phyloP scores from a whole-genome alignment of 495 filamentous ascomycete species.

The Baudoinia panamericana region DNA sequence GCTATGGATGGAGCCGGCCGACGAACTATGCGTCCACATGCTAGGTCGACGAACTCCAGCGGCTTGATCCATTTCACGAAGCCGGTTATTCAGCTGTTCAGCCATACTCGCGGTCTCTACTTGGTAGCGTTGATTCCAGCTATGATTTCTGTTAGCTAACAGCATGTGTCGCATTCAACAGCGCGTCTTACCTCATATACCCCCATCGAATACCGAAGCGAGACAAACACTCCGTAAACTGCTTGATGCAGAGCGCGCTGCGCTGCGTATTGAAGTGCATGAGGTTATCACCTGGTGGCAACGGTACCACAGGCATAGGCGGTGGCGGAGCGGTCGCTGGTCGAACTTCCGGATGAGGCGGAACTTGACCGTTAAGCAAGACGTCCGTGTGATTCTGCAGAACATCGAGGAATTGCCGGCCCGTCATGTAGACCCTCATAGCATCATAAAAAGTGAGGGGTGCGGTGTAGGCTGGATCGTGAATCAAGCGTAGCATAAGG shows the following conservation, averaged over 20 bases:
- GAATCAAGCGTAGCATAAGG: slow-evolving; percentile 40
- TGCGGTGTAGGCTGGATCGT: slow-evolving; percentile 32
- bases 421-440: slow-evolving; percentile 57
- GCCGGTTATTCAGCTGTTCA: slow-evolving; percentile 8
- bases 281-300: slow-evolving; percentile 15
- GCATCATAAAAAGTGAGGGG: slow-evolving; percentile 64
- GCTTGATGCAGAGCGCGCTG: slow-evolving; percentile 25
- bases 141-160: slow-evolving; percentile 2
- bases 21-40: slow-evolving; percentile 13
- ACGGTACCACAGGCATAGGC: slow-evolving; percentile 7
- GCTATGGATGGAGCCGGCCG: slow-evolving; percentile 11
- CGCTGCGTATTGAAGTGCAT: slow-evolving; percentile 13
- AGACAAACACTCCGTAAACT: slow-evolving; percentile 25
- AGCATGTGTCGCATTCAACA: background rate
- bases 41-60: slow-evolving; percentile 4
- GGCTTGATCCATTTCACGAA: slow-evolving; percentile 13
- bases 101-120: slow-evolving; percentile 11
- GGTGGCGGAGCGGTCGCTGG: slow-evolving; percentile 17
- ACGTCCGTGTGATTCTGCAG: slow-evolving; percentile 42
- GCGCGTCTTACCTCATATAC: slow-evolving; percentile 23
- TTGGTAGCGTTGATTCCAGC: slow-evolving; percentile 18
- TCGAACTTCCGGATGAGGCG: slow-evolving; percentile 13
- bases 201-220: slow-evolving; percentile 28
- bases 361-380: slow-evolving; percentile 22
- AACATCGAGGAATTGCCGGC: slow-evolving; percentile 54